These are phyloP conservation scores for Fusarium drepaniforme DNA, from an alignment of 2,329 filamentous ascomycete species.

Conservation along the genomic window DNA sequence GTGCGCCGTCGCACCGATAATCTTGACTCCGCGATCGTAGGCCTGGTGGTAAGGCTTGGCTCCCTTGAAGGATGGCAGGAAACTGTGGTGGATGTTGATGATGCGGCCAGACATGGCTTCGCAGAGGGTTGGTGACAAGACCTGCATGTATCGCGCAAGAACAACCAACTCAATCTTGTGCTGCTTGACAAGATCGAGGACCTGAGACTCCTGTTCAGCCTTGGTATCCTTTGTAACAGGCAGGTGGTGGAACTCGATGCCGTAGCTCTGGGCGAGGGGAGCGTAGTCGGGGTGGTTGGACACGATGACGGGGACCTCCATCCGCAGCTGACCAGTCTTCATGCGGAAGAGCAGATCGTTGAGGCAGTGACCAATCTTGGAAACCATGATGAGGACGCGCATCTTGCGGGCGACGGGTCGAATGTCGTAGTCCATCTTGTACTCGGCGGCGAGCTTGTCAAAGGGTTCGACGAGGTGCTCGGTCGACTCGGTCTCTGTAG, in stretches of 20 bases:
- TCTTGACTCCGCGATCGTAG: conserved; percentile 88
- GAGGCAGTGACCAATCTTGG: conserved; percentile 88
- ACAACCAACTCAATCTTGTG: conserved; percentile 83
- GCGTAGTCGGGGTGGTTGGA: conserved; percentile 85
- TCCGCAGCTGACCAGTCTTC: conserved; percentile 78
- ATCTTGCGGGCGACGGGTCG: conserved; percentile 77
- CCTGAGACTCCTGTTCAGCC: conserved; percentile 75
- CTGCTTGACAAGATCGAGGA: conserved; percentile 77
- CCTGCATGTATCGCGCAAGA: conserved; percentile 89
- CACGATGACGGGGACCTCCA: conserved; percentile 82
- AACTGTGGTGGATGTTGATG: conserved; percentile 93
- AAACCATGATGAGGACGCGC: conserved; percentile 88
- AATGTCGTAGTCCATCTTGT: conserved; percentile 79
- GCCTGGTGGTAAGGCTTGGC: conserved; percentile 91
- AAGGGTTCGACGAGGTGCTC: conserved; percentile 69
- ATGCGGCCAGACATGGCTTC: conserved; percentile 85
- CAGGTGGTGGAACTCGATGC: conserved; percentile 83
- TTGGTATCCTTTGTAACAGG: conserved; percentile 86
- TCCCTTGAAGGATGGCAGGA: conserved; percentile 89
- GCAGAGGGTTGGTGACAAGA: conserved; percentile 81
- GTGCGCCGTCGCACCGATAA: conserved; percentile 87
- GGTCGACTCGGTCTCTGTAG: conserved; percentile 61
- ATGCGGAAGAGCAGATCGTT: conserved; percentile 87
- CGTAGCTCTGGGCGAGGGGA: conserved; percentile 77
- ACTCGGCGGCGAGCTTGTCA: conserved; percentile 69